Evolutionary conservation across 495 filamentous ascomycete species (phyloP).

Genomic region (Podospora sp.): DNA sequence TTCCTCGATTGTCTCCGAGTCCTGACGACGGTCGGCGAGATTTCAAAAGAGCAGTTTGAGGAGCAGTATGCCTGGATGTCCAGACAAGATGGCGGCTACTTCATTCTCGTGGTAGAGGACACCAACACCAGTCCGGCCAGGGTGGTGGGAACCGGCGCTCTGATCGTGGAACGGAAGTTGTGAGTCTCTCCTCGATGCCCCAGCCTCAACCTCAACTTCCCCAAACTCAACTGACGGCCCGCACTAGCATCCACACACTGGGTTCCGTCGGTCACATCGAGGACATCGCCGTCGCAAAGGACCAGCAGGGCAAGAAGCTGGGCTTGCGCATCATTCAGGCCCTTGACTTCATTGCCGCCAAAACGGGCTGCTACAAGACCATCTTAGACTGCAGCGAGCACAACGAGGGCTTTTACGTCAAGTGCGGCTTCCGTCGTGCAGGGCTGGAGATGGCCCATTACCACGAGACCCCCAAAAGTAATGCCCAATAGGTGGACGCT

Average conservation of each 20-base stretch:
- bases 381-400: slow-evolving; percentile 62
- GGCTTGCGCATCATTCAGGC: slow-evolving; percentile 92
- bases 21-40: slow-evolving; percentile 89
- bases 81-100: slow-evolving; percentile 78
- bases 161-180: slow-evolving; percentile 89
- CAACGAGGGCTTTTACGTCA: slow-evolving; percentile 98
- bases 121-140: slow-evolving; percentile 46
- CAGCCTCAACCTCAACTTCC: no score
- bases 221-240: not conserved
- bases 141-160: slow-evolving; percentile 83
- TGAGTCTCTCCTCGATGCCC: slow-evolving; percentile 39
- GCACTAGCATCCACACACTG: slow-evolving; percentile 66
- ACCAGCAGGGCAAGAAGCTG: slow-evolving; percentile 96
- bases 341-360: slow-evolving; percentile 81
- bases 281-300: slow-evolving; percentile 91
- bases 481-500: slow-evolving; percentile 32
- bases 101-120: slow-evolving; percentile 80
- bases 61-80: slow-evolving; percentile 84
- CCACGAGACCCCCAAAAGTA: slow-evolving; percentile 62
- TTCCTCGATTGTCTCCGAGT: slow-evolving; percentile 92
- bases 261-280: slow-evolving; percentile 93
- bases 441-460: slow-evolving; percentile 98
- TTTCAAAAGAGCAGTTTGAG: slow-evolving; percentile 72
- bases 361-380: slow-evolving; percentile 91
- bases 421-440: slow-evolving; percentile 93